These are phyloP conservation scores for Plasmodium gonderi DNA, from an alignment of 169 alveolate species.

Conservation along the genomic window DNA sequence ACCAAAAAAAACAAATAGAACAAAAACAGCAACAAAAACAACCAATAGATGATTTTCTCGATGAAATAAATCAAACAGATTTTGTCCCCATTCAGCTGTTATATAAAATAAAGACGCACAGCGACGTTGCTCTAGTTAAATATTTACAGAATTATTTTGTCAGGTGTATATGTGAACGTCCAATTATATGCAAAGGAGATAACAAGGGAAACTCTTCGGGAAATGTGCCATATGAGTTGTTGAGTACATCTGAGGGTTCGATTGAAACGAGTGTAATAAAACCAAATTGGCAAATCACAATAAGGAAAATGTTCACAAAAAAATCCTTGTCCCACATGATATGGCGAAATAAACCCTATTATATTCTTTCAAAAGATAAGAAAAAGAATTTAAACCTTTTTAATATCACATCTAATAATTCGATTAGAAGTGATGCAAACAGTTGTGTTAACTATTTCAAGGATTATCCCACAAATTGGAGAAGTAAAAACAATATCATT, in stretches of 20 bases:
- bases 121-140: constrained; percentile 1
- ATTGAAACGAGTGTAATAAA: not conserved
- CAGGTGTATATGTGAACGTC: constrained; percentile 6
- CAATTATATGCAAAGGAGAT: not conserved
- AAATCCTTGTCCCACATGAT: too few species aligned
- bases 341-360: too few species aligned
- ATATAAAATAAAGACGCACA: not conserved
- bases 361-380: too few species aligned
- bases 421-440: not conserved
- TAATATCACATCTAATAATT: not conserved
- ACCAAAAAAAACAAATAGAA: too few species aligned
- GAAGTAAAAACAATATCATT: not conserved
- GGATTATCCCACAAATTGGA: not conserved
- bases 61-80: constrained; percentile 4
- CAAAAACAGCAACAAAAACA: not conserved
- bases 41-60: constrained; percentile 6
- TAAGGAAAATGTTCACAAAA: not conserved
- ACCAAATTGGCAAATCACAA: not conserved
- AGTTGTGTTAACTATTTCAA: not conserved
- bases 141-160: constrained; percentile 25
- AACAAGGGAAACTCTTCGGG: not conserved
- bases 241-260: not conserved
- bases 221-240: not conserved
- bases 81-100: constrained; percentile 37
- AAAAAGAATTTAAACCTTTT: too few species aligned